Conservation (phyloP, 2,329 filamentous ascomycete species). For the Alternaria alternata region DNA sequence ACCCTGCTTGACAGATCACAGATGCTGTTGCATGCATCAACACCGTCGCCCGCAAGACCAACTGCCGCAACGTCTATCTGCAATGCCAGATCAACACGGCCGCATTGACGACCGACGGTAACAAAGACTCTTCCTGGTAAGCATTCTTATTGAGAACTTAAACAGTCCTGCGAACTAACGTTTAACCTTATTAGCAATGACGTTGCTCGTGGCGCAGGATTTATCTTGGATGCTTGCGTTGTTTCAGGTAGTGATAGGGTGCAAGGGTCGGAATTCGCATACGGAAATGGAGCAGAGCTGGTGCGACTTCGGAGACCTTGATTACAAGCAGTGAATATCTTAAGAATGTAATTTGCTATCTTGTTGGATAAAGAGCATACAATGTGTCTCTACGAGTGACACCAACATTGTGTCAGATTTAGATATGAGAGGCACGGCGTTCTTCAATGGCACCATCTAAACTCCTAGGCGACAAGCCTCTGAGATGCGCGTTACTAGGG, state of each 20-base stretch:
- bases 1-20: slow-evolving; percentile 11
- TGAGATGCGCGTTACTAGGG: not conserved
- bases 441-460: not conserved
- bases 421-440: no score
- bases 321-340: not conserved
- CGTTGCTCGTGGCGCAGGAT: slow-evolving; percentile 20
- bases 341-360: not conserved
- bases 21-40: slow-evolving; percentile 23
- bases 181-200: slow-evolving; percentile 12
- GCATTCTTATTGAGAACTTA: slow-evolving; percentile 5
- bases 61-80: slow-evolving; percentile 8
- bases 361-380: not conserved
- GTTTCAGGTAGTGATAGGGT: slow-evolving; percentile 15
- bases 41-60: slow-evolving; percentile 19
- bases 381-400: not conserved
- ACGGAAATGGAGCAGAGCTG: slow-evolving; percentile 20
- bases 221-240: slow-evolving; percentile 22
- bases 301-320: slow-evolving; percentile 17
- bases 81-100: slow-evolving; percentile 17
- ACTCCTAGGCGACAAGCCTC: not conserved
- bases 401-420: not conserved
- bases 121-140: slow-evolving; percentile 15
- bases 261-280: slow-evolving; percentile 21
- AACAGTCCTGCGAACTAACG: not conserved
- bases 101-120: slow-evolving; percentile 17